A percentile compares a stretch with the other conserved stretches of the same genome.
These are phyloP conservation scores for Cairneyella variabilis DNA, from an alignment of 495 filamentous ascomycete species.

Conservation along the genomic window DNA sequence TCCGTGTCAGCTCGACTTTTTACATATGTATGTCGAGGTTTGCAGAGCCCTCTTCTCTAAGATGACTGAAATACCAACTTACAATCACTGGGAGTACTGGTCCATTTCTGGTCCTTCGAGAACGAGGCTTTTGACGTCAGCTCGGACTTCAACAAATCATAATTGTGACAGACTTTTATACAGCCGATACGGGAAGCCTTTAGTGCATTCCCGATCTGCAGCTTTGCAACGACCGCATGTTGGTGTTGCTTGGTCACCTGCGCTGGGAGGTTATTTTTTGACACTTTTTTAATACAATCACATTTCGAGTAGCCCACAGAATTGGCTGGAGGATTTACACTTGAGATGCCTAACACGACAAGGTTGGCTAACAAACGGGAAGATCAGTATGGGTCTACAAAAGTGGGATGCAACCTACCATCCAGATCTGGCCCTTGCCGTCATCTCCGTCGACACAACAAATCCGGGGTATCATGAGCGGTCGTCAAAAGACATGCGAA, in stretches of 20 bases:
- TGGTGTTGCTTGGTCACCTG: constrained; percentile 22
- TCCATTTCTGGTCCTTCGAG: constrained; percentile 17
- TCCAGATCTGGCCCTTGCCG: constrained; percentile 17
- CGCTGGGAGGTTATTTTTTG: neutral
- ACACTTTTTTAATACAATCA: neutral
- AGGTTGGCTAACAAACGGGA: constrained; percentile 9
- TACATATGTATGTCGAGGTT: no score
- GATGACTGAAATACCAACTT: constrained; percentile 3
- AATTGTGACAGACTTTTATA: no score
- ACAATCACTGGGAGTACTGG: constrained; percentile 19
- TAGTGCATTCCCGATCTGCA: constrained; percentile 15
- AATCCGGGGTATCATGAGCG: neutral
- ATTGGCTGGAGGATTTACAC: constrained; percentile 5
- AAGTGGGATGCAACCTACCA: constrained; percentile 21
- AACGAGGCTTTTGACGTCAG: constrained; percentile 17
- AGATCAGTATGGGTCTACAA: no score
- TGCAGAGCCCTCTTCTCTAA: no score
- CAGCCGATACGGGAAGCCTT: constrained; percentile 16
- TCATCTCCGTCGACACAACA: neutral
- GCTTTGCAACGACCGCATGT: constrained; percentile 19
- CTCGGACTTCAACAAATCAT: neutral
- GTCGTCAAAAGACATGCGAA: neutral
- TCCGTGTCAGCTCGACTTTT: neutral
- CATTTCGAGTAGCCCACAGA: neutral
- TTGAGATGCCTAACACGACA: constrained; percentile 21